Percentiles rank a stretch among this genome's conserved stretches.
These are phyloP conservation scores for Draba incana DNA, from an alignment of 345 rosid genomes.

Conservation along the genomic window DNA sequence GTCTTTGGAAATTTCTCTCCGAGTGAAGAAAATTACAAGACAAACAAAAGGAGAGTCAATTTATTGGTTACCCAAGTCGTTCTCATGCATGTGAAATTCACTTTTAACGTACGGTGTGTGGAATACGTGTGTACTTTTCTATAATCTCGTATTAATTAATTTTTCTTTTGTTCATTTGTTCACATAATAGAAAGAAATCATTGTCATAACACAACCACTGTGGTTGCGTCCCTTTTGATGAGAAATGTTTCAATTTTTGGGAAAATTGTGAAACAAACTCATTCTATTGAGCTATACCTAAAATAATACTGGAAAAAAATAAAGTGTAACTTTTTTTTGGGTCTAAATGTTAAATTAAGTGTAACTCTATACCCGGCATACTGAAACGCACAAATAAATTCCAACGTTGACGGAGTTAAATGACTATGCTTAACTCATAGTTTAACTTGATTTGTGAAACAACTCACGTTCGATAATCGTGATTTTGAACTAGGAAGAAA, in stretches of 20 bases:
- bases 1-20: slow-evolving; percentile 6
- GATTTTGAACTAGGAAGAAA: no score
- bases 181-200: neutral
- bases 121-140: slow-evolving; percentile 10
- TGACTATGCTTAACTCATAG: no score
- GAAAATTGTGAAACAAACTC: neutral
- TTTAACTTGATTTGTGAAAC: no score
- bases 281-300: no score
- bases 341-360: no score
- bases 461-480: no score
- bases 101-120: neutral
- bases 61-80: slow-evolving; percentile 35
- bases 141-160: neutral
- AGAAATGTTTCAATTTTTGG: neutral
- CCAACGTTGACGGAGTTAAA: no score
- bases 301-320: no score
- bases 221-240: neutral
- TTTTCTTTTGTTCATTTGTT: neutral
- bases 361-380: no score
- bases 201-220: neutral
- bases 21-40: slow-evolving; percentile 11
- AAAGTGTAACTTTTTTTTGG: no score
- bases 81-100: slow-evolving; percentile 19
- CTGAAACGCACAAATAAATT: no score
- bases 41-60: slow-evolving; percentile 30